A percentile compares a stretch with the other conserved stretches of the same genome.
Evolutionary conservation across 495 filamentous ascomycete species (phyloP).

Genomic region (Venustampulla echinocandica): DNA sequence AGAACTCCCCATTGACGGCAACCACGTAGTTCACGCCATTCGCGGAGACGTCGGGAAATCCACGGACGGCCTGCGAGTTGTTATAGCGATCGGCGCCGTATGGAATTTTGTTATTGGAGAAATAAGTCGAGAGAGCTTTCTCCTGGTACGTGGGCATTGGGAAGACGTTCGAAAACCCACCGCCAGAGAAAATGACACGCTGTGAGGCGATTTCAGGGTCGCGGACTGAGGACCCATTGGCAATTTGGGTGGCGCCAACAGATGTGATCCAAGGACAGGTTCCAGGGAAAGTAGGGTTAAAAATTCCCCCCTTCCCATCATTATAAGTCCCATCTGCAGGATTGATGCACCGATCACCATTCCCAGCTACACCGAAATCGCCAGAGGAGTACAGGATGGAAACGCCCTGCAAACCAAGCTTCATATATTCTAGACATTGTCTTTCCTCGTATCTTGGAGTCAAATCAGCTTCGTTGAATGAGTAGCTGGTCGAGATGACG

Average conservation of each 20-base stretch:
- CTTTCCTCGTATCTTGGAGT: constrained; percentile 44
- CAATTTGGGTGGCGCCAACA: constrained; percentile 32
- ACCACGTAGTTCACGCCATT: constrained; percentile 51
- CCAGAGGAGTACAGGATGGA: constrained; percentile 47
- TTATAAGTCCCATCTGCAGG: constrained; percentile 20
- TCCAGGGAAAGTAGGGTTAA: constrained; percentile 20
- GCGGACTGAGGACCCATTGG: constrained; percentile 20
- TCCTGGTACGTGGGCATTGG: constrained; percentile 49
- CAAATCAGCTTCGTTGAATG: constrained; percentile 42
- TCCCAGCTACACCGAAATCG: constrained; percentile 56
- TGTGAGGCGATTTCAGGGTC: constrained; percentile 25
- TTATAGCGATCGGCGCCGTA: constrained; percentile 28
- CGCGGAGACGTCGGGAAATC: constrained; percentile 57
- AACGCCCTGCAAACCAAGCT: constrained; percentile 28
- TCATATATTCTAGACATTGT: constrained; percentile 47
- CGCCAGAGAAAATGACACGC: constrained; percentile 41
- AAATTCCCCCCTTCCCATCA: constrained; percentile 13
- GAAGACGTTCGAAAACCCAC: constrained; percentile 66
- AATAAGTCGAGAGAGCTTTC: constrained; percentile 40
- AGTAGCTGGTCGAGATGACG: constrained; percentile 54
- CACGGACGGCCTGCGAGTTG: constrained; percentile 46
- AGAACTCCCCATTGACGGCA: constrained; percentile 33
- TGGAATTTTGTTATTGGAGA: constrained; percentile 34
- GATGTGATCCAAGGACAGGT: constrained; percentile 33
- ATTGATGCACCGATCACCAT: constrained; percentile 41